Evolutionary conservation across 2,329 filamentous ascomycete species (phyloP).

Genomic region (Bipolaris victoriae): DNA sequence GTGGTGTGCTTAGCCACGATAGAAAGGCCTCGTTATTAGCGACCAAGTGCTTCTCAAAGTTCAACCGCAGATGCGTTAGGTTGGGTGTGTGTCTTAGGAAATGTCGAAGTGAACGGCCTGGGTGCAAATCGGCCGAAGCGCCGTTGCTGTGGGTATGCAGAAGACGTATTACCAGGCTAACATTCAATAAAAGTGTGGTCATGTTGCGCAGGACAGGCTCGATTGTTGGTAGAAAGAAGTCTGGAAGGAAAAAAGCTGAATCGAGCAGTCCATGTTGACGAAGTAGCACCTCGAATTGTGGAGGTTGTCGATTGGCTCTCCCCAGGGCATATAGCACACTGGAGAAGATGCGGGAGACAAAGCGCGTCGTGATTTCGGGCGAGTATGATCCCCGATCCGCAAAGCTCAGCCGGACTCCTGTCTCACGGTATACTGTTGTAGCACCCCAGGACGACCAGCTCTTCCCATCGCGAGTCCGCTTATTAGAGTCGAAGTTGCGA

Average conservation of each 20-base stretch:
- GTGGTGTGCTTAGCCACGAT: constrained; percentile 41
- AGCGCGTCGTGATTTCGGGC: constrained; percentile 13
- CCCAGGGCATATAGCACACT: constrained; percentile 31
- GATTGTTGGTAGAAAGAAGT: constrained; percentile 48
- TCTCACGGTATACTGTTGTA: constrained; percentile 48
- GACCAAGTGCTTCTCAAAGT: constrained; percentile 47
- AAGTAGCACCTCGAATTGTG: constrained; percentile 58
- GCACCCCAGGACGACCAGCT: constrained; percentile 64
- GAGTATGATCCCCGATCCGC: constrained; percentile 11
- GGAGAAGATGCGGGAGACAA: constrained; percentile 26
- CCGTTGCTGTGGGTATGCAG: constrained; percentile 26
- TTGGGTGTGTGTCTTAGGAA: constrained; percentile 54
- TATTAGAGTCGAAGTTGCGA: constrained; percentile 62
- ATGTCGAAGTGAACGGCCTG: constrained; percentile 30
- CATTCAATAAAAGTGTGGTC: constrained; percentile 54
- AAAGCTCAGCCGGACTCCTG: constrained; percentile 34
- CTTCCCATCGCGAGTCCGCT: constrained; percentile 58
- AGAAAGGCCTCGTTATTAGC: constrained; percentile 44
- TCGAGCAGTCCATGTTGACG: constrained; percentile 45
- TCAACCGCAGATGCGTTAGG: constrained; percentile 61
- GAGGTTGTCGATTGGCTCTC: constrained; percentile 45
- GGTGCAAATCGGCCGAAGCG: not conserved
- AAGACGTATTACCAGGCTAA: constrained; percentile 20
- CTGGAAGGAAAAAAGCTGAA: constrained; percentile 56
- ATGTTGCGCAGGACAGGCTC: constrained; percentile 55